phyloP scores from a whole-genome alignment of 306 rosid genomes.

The Cicer yamashitae region DNA sequence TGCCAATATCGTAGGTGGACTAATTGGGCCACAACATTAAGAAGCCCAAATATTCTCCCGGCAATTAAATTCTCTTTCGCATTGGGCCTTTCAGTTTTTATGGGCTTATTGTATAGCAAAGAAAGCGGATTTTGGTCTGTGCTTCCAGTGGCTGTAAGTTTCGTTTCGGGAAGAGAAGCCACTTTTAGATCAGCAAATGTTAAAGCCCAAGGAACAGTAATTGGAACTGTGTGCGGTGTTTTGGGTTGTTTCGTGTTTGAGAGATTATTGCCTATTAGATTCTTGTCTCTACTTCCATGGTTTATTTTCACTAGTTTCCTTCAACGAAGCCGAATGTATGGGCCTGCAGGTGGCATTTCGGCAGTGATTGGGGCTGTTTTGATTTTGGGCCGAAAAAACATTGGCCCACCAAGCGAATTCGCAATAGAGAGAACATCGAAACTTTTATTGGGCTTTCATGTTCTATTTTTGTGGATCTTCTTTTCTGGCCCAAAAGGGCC shows the following conservation, averaged over 20 bases:
- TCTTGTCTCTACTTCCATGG: constrained; percentile 76
- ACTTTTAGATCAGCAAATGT: constrained; percentile 65
- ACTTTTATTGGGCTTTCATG: constrained; percentile 67
- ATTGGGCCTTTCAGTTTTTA: constrained; percentile 61
- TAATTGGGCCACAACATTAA: constrained; percentile 31
- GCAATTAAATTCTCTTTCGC: constrained; percentile 66
- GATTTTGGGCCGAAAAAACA: constrained; percentile 61
- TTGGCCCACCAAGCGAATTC: constrained; percentile 71
- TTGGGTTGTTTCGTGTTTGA: constrained; percentile 64
- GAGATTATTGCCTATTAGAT: constrained; percentile 47
- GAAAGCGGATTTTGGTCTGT: constrained; percentile 69
- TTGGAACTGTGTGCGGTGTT: constrained; percentile 71
- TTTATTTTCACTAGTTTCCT: constrained; percentile 70
- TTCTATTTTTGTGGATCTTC: constrained; percentile 60
- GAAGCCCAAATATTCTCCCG: constrained; percentile 41
- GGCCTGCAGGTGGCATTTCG: constrained; percentile 74
- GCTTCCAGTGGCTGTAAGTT: constrained; percentile 67
- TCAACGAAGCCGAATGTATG: constrained; percentile 66
- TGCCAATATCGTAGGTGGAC: constrained; percentile 83
- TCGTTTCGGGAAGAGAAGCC: constrained; percentile 61
- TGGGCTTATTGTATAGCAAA: constrained; percentile 65
- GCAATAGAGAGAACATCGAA: constrained; percentile 63
- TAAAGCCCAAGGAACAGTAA: constrained; percentile 71
- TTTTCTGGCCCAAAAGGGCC: constrained; percentile 65
- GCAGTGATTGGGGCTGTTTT: constrained; percentile 69